These are phyloP conservation scores for Syzygium grande DNA, from an alignment of 345 rosid species.

Conservation along the genomic window DNA sequence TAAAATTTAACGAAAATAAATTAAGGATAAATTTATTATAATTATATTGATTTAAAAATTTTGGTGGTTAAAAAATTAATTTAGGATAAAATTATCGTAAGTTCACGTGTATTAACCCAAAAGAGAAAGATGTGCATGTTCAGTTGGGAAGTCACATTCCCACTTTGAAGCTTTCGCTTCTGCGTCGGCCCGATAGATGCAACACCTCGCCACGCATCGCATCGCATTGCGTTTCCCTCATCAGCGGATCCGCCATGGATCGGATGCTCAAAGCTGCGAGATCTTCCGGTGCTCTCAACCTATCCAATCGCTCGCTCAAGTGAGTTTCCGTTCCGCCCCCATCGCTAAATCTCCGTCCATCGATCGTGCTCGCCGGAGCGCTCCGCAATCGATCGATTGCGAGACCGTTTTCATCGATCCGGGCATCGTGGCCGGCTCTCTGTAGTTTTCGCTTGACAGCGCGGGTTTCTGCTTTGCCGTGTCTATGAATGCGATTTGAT, in stretches of 20 bases:
- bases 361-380: neutral
- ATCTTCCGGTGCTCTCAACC: conserved; percentile 84
- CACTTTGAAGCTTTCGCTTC: neutral
- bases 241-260: neutral
- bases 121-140: neutral
- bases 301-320: conserved; percentile 90
- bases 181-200: neutral
- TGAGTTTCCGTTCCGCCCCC: conserved; percentile 1
- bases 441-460: neutral
- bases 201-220: neutral
- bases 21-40: too few relatives aligned
- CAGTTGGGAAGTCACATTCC: neutral
- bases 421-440: neutral
- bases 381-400: neutral
- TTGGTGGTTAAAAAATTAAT: too few relatives aligned
- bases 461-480: neutral
- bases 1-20: too few relatives aligned
- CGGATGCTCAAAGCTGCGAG: conserved; percentile 57
- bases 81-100: too few relatives aligned
- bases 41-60: too few relatives aligned
- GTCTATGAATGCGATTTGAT: neutral
- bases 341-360: neutral
- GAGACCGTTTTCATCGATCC: neutral
- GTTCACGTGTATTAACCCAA: too few relatives aligned
- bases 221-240: neutral